Conservation (phyloP, 768 basidiomycete species). For the Mycena crocata region DNA sequence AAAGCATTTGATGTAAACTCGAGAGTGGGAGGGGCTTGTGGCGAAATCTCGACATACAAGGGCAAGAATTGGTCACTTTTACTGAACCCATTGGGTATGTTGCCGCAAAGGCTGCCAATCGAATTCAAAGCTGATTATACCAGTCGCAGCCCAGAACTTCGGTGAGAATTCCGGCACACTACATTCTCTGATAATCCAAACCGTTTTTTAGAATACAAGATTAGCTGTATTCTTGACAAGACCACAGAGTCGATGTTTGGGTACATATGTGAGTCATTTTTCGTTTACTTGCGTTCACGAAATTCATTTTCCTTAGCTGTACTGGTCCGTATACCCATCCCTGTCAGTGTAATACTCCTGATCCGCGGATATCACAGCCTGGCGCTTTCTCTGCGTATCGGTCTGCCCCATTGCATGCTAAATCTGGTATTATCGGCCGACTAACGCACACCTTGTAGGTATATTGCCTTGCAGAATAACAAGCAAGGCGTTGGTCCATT, state of each 20-base stretch:
- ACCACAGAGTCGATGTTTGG: constrained; percentile 90
- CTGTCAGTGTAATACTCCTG: no score
- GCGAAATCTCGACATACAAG: constrained; percentile 95
- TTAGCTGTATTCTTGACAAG: constrained; percentile 80
- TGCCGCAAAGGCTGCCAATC: neutral
- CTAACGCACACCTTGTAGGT: constrained; percentile 49
- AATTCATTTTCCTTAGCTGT: no score
- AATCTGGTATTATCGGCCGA: constrained; percentile 2
- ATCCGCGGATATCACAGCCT: constrained; percentile 58
- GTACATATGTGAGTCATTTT: constrained; percentile 98
- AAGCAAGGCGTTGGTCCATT: constrained; percentile 85
- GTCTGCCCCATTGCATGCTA: constrained; percentile 43
- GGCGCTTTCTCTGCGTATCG: constrained; percentile 94
- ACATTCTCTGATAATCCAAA: no score
- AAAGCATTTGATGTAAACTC: constrained; percentile 95
- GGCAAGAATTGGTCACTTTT: constrained; percentile 55
- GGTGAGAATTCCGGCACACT: no score
- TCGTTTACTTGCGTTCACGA: no score
- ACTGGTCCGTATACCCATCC: neutral
- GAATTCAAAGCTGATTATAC: neutral
- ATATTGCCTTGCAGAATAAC: constrained; percentile 92
- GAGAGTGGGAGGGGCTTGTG: constrained; percentile 92
- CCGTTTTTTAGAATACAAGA: constrained; percentile 87
- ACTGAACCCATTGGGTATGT: constrained; percentile 31
- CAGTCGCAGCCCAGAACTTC: constrained; percentile 83